Conservation (phyloP, 495 filamentous ascomycete species). For the Xylaria cubensis region DNA sequence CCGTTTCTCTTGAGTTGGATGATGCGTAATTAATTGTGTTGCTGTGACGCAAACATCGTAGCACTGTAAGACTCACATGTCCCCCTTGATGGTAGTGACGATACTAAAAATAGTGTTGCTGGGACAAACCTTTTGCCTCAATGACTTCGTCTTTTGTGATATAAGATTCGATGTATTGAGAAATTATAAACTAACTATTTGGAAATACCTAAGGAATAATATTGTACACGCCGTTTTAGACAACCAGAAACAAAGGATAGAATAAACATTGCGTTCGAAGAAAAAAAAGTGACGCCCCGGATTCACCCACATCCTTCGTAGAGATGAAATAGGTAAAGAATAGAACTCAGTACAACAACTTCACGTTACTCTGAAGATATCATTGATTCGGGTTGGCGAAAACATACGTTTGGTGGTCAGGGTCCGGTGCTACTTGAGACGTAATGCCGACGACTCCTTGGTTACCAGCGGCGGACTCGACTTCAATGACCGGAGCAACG, state of each 20-base stretch:
- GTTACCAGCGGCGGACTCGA: not conserved
- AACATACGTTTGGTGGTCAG: constrained; percentile 32
- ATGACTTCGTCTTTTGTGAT: not conserved
- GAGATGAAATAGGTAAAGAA: not conserved
- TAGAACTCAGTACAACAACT: not conserved
- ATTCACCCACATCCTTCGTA: not conserved
- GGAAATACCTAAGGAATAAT: not conserved
- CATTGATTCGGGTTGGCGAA: constrained; percentile 17
- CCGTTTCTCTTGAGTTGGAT: not conserved
- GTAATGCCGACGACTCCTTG: constrained; percentile 10
- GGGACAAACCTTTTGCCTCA: not conserved
- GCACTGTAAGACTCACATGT: not conserved
- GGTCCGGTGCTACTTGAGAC: constrained; percentile 17
- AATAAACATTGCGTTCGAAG: too few species aligned
- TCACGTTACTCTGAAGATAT: not conserved
- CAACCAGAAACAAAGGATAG: too few species aligned
- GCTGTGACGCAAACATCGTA: not conserved
- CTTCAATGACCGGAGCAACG: constrained; percentile 21
- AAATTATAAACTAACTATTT: not conserved
- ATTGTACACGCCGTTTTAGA: not conserved
- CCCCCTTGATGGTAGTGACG: not conserved
- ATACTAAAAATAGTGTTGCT: not conserved
- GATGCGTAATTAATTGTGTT: not conserved
- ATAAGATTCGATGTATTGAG: not conserved
- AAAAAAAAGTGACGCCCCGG: not conserved